Evolutionary conservation across 1,139 yeast species (phyloP), one percentile per base, ranked within the genome.

Genomic region (Yamadazyma sp.): DNA sequence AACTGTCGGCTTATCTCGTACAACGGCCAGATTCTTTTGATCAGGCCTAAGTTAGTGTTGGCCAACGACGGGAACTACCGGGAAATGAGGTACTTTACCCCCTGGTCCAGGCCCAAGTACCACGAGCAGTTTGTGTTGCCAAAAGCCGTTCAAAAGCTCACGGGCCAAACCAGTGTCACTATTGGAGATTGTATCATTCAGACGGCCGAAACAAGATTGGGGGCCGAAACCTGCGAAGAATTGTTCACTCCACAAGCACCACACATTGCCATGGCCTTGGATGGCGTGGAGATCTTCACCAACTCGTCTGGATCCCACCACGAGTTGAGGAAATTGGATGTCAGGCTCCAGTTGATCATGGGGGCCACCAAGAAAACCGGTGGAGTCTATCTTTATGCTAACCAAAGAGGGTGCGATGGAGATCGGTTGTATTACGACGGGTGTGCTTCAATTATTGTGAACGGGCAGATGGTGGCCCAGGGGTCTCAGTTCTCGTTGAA

Each of bases 21-120:
- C 58, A 81, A 89, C 63, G 89, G 92, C 17, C 69, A 79, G 56
- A 85, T 92, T 41, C 65, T 91, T 37, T 71, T 91, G 50, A 92
- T 92, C 50, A 79, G 98, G 55, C 99, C 99, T 18, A 92, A 92
- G 58, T 61, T 92, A 34, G 83, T 87, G 76, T 73, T 94, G 39
- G 98, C 98, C 16, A 94, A 92, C 59, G 98, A 92, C 65, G 99
- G 99, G 1, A 92, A 92, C 58, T 92, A 94, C 65, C 77, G 98
- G 38, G 99, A 92, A 62, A 91, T 92, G 98, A 76, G 99, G 51
- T 89, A 83, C 61, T 92, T 92, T 60, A 87, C 96, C 0, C 96
- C 98, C 11, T 92, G 98, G 98, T 73, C 79, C 53, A 76, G 86
- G 40, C 80, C 91, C 8, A 80, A 83, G 51, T 75, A 81, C 49